A percentile compares a stretch with the other conserved stretches of the same genome.
Evolutionary conservation across 73 alveolate species (phyloP).

Genomic region (Blepharisma stoltei): DNA sequence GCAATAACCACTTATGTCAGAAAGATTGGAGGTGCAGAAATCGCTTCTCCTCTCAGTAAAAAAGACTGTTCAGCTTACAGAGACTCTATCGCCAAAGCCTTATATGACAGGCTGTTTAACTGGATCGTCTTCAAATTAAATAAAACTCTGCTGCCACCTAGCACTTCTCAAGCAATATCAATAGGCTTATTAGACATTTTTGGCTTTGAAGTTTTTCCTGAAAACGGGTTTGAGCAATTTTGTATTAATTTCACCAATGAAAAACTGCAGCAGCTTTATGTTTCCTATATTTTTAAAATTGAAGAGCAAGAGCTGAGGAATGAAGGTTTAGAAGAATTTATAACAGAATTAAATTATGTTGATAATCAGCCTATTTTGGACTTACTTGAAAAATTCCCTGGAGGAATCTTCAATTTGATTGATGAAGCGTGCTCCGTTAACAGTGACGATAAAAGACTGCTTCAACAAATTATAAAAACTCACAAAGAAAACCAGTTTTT

Average conservation of each 20-base stretch:
- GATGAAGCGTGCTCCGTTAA: conserved; percentile 55
- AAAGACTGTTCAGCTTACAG: conserved; percentile 43
- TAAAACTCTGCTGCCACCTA: conserved; percentile 37
- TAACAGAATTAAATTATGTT: conserved; percentile 68
- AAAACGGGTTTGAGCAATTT: conserved; percentile 91
- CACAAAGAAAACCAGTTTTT: conserved; percentile 47
- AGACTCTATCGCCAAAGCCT: conserved; percentile 89
- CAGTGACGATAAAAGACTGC: conserved; percentile 53
- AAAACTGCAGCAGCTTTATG: conserved; percentile 90
- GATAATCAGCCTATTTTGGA: conserved; percentile 83
- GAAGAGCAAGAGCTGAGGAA: conserved; percentile 83
- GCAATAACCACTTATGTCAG: too few species aligned
- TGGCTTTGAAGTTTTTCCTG: conserved; percentile 97
- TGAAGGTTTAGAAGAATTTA: conserved; percentile 77
- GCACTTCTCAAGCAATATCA: conserved; percentile 36
- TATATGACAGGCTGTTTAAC: conserved; percentile 86
- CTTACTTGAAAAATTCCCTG: conserved; percentile 62
- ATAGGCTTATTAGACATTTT: conserved; percentile 98
- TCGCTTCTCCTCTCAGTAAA: conserved; percentile 14
- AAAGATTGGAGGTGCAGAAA: neutral
- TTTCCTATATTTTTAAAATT: conserved; percentile 87
- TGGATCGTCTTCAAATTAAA: conserved; percentile 71
- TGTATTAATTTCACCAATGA: conserved; percentile 98
- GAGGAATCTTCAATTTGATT: conserved; percentile 58
- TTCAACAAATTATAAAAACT: conserved; percentile 46